Evolutionary conservation across 257 asterid genomes (phyloP).

Genomic region (Solanum arcanum): DNA sequence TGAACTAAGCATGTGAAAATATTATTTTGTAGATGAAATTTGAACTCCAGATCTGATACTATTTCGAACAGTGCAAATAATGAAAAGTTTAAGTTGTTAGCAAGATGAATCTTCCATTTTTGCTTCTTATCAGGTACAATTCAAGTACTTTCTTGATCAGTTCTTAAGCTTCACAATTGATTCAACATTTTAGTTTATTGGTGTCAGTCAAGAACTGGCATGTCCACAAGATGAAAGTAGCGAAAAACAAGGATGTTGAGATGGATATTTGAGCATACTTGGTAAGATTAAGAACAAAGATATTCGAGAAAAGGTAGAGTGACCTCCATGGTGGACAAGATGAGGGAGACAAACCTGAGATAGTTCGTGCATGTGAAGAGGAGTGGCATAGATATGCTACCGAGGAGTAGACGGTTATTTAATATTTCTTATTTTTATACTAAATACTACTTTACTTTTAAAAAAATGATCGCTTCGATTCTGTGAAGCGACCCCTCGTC

Average conservation of each 20-base stretch:
- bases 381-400: neutral
- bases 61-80: neutral
- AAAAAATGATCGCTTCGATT: no score
- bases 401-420: neutral
- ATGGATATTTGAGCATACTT: neutral
- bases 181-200: neutral
- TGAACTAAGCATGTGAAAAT: neutral
- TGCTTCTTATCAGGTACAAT: neutral
- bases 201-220: neutral
- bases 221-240: neutral
- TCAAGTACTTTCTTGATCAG: neutral
- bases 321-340: neutral
- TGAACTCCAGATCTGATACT: neutral
- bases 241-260: neutral
- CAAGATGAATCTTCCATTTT: neutral
- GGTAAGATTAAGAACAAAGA: neutral
- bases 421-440: no score
- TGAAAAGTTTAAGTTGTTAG: neutral
- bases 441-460: no score
- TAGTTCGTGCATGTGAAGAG: neutral
- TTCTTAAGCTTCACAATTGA: neutral
- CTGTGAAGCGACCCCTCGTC: no score
- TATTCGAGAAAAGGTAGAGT: neutral
- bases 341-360: neutral
- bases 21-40: neutral